Evolutionary conservation across 2,329 filamentous ascomycete genomes (phyloP).

Genomic region (Chlorencoelia australis): DNA sequence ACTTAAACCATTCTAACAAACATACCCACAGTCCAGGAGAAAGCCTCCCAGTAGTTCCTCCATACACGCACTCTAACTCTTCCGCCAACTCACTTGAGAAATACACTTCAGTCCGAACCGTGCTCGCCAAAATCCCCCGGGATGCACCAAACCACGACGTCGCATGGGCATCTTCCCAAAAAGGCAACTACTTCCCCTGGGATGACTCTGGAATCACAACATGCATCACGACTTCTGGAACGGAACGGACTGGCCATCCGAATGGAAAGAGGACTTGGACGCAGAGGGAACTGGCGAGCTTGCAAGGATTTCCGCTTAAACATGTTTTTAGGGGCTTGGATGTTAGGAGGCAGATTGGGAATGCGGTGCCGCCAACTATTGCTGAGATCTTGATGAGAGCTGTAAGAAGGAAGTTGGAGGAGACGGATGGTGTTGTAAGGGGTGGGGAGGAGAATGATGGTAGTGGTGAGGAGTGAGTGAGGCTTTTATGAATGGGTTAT

Average conservation of each 20-base stretch:
- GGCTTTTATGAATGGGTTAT: too few species aligned
- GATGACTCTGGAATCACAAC: slow-evolving; percentile 37
- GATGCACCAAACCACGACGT: slow-evolving; percentile 32
- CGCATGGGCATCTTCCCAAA: neutral
- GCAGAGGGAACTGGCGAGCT: slow-evolving; percentile 51
- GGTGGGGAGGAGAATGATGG: neutral
- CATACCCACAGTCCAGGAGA: slow-evolving; percentile 50
- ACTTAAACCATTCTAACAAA: neutral
- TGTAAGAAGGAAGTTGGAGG: slow-evolving; percentile 8
- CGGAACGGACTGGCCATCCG: slow-evolving; percentile 49
- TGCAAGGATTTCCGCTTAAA: slow-evolving; percentile 57
- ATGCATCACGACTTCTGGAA: slow-evolving; percentile 53
- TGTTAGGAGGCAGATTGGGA: slow-evolving; percentile 61
- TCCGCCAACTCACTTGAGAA: slow-evolving; percentile 29
- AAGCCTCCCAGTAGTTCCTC: slow-evolving; percentile 52
- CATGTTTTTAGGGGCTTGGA: slow-evolving; percentile 42
- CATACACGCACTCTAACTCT: slow-evolving; percentile 43
- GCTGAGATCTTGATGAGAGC: slow-evolving; percentile 29
- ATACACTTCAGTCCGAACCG: slow-evolving; percentile 34
- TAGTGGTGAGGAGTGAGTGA: slow-evolving; percentile 1
- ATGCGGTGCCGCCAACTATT: slow-evolving; percentile 59
- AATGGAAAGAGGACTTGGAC: slow-evolving; percentile 53
- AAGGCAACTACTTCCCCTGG: slow-evolving; percentile 27
- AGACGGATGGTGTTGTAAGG: slow-evolving; percentile 1
- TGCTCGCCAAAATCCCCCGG: slow-evolving; percentile 13